These are phyloP conservation scores for Trichosporon sp. DNA, from an alignment of 1,284 basidiomycete genomes.

Conservation along the genomic window DNA sequence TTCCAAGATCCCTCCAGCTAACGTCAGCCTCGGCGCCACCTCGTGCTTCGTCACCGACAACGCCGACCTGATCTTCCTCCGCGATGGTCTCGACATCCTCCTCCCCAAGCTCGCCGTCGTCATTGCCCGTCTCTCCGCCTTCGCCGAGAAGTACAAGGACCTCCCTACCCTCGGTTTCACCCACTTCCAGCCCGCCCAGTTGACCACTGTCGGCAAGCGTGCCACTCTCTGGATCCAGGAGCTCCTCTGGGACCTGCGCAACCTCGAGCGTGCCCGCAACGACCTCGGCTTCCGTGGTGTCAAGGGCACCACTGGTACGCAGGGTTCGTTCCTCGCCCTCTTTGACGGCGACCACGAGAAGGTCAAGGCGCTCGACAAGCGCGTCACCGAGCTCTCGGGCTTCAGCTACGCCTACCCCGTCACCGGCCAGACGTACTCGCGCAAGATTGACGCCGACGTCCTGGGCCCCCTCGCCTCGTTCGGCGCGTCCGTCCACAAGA, in stretches of 20 bases:
- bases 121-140: slow-evolving; percentile 81
- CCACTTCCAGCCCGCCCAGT: slow-evolving; percentile 97
- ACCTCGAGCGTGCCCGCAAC: slow-evolving; percentile 84
- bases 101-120: slow-evolving; percentile 84
- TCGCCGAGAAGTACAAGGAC: slow-evolving; percentile 72
- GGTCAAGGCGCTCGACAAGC: slow-evolving; percentile 85
- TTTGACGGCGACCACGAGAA: slow-evolving; percentile 96
- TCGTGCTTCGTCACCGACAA: slow-evolving; percentile 99
- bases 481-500: slow-evolving; percentile 95
- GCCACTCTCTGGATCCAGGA: slow-evolving; percentile 98
- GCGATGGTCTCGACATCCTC: slow-evolving; percentile 80
- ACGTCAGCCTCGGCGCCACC: slow-evolving; percentile 81
- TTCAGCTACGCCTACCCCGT: slow-evolving; percentile 96
- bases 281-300: slow-evolving; percentile 98
- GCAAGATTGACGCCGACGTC: slow-evolving; percentile 96
- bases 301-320: slow-evolving; percentile 98
- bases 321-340: slow-evolving; percentile 90
- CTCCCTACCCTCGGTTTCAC: slow-evolving; percentile 95
- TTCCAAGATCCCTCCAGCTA: background rate
- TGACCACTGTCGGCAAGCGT: slow-evolving; percentile 99
- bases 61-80: slow-evolving; percentile 95
- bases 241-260: slow-evolving; percentile 93
- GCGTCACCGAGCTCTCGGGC: slow-evolving; percentile 85
- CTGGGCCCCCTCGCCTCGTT: slow-evolving; percentile 85
- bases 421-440: slow-evolving; percentile 96